Base-by-base conservation (phyloP, 495 filamentous ascomycete genomes). In the Staphylotrichum tortipilum region DNA sequence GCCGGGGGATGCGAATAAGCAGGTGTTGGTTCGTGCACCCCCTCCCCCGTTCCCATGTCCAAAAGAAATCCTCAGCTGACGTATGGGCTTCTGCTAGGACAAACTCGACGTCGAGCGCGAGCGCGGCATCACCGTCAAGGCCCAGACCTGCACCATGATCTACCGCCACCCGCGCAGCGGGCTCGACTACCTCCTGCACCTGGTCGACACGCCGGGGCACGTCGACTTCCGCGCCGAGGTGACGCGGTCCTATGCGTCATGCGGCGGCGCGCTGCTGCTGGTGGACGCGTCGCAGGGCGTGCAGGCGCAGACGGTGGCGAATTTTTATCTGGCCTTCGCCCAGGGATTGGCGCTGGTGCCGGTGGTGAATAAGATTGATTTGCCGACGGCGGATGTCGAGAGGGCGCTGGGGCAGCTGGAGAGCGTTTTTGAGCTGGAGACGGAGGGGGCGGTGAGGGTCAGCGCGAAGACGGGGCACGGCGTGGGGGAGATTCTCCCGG, bases 171-270 rank as follows among this genome's bases (percentile, higher is more conserved):
- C 50, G 3, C 21, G 51, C 36, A 73, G 86, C 18, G 88, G 85
- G 3, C 74, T 84, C 47, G 92, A 98, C 62, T 95, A 97, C 67
- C 74, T 98, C 22, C 71, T 98, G 11, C 92, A 98, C 68, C 74
- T 98, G 35, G 89, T 98, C 42, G 92, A 98, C 68, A 98, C 92
- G 0, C 92, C 92, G 10, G 92, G 92, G 8, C 92, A 98, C 72
- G 92, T 98, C 35, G 92, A 98, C 68, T 98, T 98, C 67, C 80
- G 92, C 39, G 90, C 92, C 30, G 92, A 98, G 60, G 92, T 98
- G 5, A 89, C 87, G 29, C 78, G 94, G 39, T 94, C 87, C 52
- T 98, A 97, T 69, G 89, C 92, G 23, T 89, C 84, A 53, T 97
- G 94, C 64, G 92, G 91, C 49, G 94, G 94, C 50, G 92, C 94